A percentile compares a stretch with the other conserved stretches of the same genome.
These are phyloP conservation scores for Euphorbia corollata DNA, from an alignment of 441 rosid species.

Conservation along the genomic window DNA sequence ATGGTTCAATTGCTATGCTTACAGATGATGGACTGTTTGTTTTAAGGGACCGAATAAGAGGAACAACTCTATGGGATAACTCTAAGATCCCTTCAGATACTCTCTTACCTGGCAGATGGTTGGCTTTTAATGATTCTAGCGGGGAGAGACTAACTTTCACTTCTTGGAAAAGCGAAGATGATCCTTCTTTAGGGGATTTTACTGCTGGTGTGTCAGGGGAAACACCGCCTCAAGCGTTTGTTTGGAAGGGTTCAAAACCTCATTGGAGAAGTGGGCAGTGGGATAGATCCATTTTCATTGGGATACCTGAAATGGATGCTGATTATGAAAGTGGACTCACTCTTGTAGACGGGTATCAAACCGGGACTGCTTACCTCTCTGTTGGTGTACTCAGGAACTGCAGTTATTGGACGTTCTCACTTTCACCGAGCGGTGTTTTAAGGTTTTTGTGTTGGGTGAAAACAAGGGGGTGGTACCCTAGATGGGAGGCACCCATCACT, in stretches of 20 bases:
- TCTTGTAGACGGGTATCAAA: constrained; percentile 13
- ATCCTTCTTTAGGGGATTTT: constrained; percentile 16
- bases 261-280: constrained; percentile 23
- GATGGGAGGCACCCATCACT: constrained; percentile 18
- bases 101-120: constrained; percentile 11
- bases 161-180: constrained; percentile 16
- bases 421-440: constrained; percentile 6
- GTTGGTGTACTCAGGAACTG: constrained; percentile 18
- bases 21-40: constrained; percentile 2
- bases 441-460: constrained; percentile 15
- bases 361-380: constrained; percentile 11
- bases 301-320: constrained; percentile 21
- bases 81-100: constrained; percentile 10
- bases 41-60: constrained; percentile 5
- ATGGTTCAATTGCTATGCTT: constrained; percentile 8
- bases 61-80: constrained; percentile 13
- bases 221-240: constrained; percentile 9
- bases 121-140: not conserved
- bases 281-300: constrained; percentile 16
- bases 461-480: constrained; percentile 16
- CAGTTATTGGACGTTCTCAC: constrained; percentile 6
- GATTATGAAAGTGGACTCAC: constrained; percentile 16
- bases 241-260: constrained; percentile 14
- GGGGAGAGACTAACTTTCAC: not conserved
- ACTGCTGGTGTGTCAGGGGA: constrained; percentile 6